A percentile compares a stretch with the other conserved stretches of the same genome.
Conservation (phyloP, 2,329 filamentous ascomycete species). For the Phyllosticta capitalensis region DNA sequence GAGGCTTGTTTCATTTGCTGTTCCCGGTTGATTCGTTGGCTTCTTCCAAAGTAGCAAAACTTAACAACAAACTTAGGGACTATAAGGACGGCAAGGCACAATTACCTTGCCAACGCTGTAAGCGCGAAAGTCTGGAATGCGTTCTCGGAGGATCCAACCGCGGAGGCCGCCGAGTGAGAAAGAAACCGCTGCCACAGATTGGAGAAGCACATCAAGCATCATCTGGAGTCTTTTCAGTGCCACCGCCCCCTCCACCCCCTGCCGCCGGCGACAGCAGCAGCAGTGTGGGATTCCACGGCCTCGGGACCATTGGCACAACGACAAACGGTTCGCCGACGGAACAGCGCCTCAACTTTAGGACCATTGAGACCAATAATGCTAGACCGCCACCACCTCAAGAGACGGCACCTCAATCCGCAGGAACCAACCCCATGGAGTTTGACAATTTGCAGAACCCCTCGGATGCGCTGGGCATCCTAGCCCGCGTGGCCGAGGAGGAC, state of each 20-base stretch:
- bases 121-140: conserved; percentile 49
- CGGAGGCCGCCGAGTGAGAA: conserved; percentile 46
- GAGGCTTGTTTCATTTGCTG: not conserved
- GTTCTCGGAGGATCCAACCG: conserved; percentile 51
- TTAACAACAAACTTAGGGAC: conserved; percentile 24
- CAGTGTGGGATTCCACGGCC: conserved; percentile 22
- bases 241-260: conserved; percentile 16
- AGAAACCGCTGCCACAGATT: conserved; percentile 31
- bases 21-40: not conserved
- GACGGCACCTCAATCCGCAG: not conserved
- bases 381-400: not conserved
- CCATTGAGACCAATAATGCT: conserved; percentile 2
- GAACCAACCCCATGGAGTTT: conserved; percentile 21
- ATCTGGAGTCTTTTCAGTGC: conserved; percentile 14
- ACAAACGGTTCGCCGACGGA: conserved; percentile 9
- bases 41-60: not conserved
- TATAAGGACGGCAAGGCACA: conserved; percentile 31
- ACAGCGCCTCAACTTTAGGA: conserved; percentile 4
- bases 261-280: conserved; percentile 15
- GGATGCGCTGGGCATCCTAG: conserved; percentile 40
- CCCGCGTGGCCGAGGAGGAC: conserved; percentile 33
- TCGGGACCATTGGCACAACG: conserved; percentile 28
- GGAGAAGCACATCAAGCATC: conserved; percentile 18
- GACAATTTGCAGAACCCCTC: conserved; percentile 40
- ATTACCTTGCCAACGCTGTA: conserved; percentile 49